phyloP scores from a whole-genome alignment of 495 filamentous ascomycete species.

The Aspergillus nidulans region DNA sequence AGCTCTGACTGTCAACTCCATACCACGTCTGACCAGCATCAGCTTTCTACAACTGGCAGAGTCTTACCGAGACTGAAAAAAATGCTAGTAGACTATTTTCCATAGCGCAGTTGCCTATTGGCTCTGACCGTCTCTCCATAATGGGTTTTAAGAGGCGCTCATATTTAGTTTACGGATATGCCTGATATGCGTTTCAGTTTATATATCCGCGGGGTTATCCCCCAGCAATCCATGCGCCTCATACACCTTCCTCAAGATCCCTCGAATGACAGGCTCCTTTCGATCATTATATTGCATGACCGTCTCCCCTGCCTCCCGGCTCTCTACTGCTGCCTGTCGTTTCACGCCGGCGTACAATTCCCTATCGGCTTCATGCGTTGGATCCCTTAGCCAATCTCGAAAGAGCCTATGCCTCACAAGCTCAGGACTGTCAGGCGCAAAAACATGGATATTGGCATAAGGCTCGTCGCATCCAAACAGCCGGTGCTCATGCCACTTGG shows the following conservation, averaged over 20 bases:
- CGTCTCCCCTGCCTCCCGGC: constrained; percentile 25
- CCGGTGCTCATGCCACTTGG: constrained; percentile 44
- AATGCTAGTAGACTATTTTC: not conserved
- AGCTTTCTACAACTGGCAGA: too few species aligned
- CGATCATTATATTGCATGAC: constrained; percentile 35
- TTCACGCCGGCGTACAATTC: constrained; percentile 37
- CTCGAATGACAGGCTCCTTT: constrained; percentile 36
- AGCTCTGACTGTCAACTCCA: too few species aligned
- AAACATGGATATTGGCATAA: constrained; percentile 45
- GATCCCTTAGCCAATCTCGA: constrained; percentile 40
- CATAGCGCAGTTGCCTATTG: not conserved
- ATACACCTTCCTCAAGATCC: constrained; percentile 34
- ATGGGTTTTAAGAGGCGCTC: not conserved
- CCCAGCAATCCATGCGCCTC: constrained; percentile 8
- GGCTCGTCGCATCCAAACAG: constrained; percentile 31
- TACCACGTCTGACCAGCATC: too few species aligned
- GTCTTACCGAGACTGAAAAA: too few species aligned
- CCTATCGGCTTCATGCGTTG: constrained; percentile 26
- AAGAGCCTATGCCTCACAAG: constrained; percentile 40
- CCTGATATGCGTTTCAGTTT: not conserved
- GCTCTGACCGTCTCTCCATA: not conserved
- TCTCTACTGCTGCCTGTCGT: constrained; percentile 28
- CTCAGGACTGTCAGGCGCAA: constrained; percentile 38
- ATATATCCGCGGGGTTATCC: not conserved
- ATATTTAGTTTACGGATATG: not conserved